Base-by-base conservation (phyloP, 73 alveolate species). In the Symbiodinium pilosum region DNA sequence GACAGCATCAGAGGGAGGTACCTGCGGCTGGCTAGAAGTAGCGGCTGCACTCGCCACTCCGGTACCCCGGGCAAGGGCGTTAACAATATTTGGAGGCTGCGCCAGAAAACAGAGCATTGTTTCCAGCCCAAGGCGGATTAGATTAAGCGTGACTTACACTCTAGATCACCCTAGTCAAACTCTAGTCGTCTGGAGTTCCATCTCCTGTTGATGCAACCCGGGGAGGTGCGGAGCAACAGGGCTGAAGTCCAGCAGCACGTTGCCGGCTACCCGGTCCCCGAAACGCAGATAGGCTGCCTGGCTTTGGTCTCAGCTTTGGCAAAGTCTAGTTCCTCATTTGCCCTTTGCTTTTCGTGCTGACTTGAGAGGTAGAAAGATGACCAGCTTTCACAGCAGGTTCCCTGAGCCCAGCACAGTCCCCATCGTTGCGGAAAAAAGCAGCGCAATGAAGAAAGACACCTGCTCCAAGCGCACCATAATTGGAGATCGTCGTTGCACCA, bases 211-310 rank as follows among this genome's bases (percentile, higher is more conserved):
- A n/a, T n/a, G n/a, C n/a, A n/a, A n/a, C n/a, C 59, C 14, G 59
- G 21, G 21, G 59, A 14, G 14, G 77, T 64, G 77, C 88, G 88
- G 47, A 32, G 88, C 51, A 36, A 44, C 51, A 34, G 97, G 97
- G 88, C 81, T 91, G 88, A 91, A 91, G 97, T 91, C 97, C 88
- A 91, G 88, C 81, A 91, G 84, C 81, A 91, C 97, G 77, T 91
- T 91, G 24, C 97, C 97, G 18, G 97, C 97, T 54, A 91, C 97
- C 4, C 56, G 71, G 87, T 91, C 97, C 75, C 97, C 97, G 88
- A 91, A 91, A n/a, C 97, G 97, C n/a, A 91, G 97, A 40, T 91
- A 91, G 11, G 97, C 97, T 40, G 97, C 97, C 97, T 91, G 43
- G 38, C 41, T n/a, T 34, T 8, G 43, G 4, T 30, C 36, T 26